Evolutionary conservation across 805 yeast genomes (phyloP), one percentile per base, ranked within the genome.

Genomic region (Spathaspora sp.): DNA sequence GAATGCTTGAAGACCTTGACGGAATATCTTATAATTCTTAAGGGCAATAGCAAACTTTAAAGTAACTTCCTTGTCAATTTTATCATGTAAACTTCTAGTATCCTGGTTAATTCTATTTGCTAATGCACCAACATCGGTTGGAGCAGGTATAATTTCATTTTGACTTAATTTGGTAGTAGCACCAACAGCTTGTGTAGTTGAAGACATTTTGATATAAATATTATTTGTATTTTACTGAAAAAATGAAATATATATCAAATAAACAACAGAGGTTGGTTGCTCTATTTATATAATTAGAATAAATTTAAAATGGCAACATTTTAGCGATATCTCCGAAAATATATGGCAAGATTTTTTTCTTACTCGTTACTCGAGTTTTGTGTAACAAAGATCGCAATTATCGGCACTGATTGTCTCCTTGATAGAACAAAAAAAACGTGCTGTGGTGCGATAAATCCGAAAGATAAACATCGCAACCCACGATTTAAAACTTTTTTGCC

Each of bases 41-140:
- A 88, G 68, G 2, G 94, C 96, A 44, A 88, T 68, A 3, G 90
- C 89, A 55, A 89, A 76, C 67, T 85, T 85, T 43, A 87, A 69
- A 12, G 86, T 80, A 70, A 89, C 82, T 61, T 81, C 69, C 55
- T 85, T 85, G 65, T 88, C 82, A 50, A 89, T 83, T 56, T 78
- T 79, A 64, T 85, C 82, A 71, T 89, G 96, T 28, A 77, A 75
- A 16, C 73, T 68, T 55, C 84, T 76, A 2, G 96, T 89, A 60
- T 82, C 85, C 46, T 66, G 63, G 66, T 89, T 89, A 62, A 89
- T 89, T 64, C 96, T 75, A 75, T 89, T 89, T 46, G 85, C 96
- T 49, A 89, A 73, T 6, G 96, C 96, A 23, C 92, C 96, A 16
- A 84, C 71, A 63, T 89, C 96, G n/a, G 80, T 79, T 51, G 86